These are phyloP conservation scores for Globisporangium rhizosaccharum DNA, from an alignment of 352 stramenopile species.

Conservation along the genomic window DNA sequence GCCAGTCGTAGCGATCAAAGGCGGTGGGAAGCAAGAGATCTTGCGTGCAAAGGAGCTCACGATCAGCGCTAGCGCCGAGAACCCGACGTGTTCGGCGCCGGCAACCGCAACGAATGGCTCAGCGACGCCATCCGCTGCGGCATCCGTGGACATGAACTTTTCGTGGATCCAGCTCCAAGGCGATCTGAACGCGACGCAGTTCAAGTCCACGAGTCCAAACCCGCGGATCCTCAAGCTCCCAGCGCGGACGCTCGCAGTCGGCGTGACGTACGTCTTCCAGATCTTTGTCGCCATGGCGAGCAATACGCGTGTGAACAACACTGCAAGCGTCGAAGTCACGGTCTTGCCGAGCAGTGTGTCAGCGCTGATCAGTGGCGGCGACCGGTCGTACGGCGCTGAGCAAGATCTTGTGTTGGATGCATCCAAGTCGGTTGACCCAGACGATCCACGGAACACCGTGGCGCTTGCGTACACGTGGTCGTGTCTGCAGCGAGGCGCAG, in stretches of 20 bases:
- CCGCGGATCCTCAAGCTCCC: slow-evolving; percentile 45
- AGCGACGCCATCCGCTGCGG: slow-evolving; percentile 6
- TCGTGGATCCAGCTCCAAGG: slow-evolving; percentile 43
- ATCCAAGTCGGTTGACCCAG: slow-evolving; percentile 42
- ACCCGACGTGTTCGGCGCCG: slow-evolving; percentile 31
- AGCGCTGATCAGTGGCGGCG: slow-evolving; percentile 32
- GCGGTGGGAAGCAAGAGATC: slow-evolving; percentile 28
- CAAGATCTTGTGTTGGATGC: slow-evolving; percentile 45
- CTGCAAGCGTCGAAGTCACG: slow-evolving; percentile 34
- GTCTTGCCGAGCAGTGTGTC: slow-evolving; percentile 37
- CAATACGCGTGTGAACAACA: slow-evolving; percentile 42
- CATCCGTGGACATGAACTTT: slow-evolving; percentile 44
- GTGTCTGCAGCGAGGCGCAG: slow-evolving; percentile 23
- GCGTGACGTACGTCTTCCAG: slow-evolving; percentile 55
- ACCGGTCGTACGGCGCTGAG: slow-evolving; percentile 46
- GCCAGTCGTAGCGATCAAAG: slow-evolving; percentile 49
- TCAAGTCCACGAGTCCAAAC: slow-evolving; percentile 51
- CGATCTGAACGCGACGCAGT: slow-evolving; percentile 29
- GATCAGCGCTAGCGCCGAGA: slow-evolving; percentile 37
- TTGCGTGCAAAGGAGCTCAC: slow-evolving; percentile 37
- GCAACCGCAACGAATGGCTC: slow-evolving; percentile 2
- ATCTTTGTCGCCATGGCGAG: slow-evolving; percentile 45
- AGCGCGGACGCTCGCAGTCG: slow-evolving; percentile 39
- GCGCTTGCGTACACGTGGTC: slow-evolving; percentile 38
- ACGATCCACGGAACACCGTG: slow-evolving; percentile 29